phyloP scores from a whole-genome alignment of 2,329 filamentous ascomycete species.

The Fusarium duplospermum region DNA sequence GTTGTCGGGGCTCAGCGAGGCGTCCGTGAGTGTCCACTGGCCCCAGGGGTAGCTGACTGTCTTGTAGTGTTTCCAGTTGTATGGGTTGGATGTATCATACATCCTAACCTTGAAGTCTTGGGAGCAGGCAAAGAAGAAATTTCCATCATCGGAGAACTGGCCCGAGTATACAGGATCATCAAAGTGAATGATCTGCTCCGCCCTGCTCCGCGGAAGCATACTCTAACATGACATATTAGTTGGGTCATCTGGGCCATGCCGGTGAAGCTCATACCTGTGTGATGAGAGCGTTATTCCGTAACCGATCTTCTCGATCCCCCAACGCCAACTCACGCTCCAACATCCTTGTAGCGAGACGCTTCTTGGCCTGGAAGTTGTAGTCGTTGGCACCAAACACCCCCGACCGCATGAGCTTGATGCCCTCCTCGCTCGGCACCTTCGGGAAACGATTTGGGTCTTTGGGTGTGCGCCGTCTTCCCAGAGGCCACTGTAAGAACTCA shows the following conservation, averaged over 20 bases:
- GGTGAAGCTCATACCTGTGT: constrained; percentile 65
- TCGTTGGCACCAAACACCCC: constrained; percentile 82
- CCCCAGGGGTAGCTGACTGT: constrained; percentile 87
- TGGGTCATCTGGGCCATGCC: background rate
- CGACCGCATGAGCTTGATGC: constrained; percentile 81
- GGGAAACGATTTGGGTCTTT: constrained; percentile 75
- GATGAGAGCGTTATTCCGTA: constrained; percentile 73
- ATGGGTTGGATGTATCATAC: constrained; percentile 97
- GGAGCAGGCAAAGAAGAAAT: constrained; percentile 93
- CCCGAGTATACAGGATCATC: constrained; percentile 90
- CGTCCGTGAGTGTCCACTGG: constrained; percentile 96
- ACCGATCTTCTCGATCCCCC: constrained; percentile 69
- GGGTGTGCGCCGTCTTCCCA: constrained; percentile 54
- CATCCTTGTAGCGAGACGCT: constrained; percentile 75
- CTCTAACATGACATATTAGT: constrained; percentile 57
- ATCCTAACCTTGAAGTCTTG: constrained; percentile 95
- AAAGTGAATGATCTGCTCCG: constrained; percentile 91
- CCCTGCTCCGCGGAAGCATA: constrained; percentile 80
- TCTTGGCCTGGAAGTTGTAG: constrained; percentile 62
- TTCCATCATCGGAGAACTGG: constrained; percentile 96
- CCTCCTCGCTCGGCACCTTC: constrained; percentile 84
- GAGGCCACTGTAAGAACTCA: constrained; percentile 54
- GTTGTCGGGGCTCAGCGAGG: constrained; percentile 90
- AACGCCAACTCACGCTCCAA: constrained; percentile 85
- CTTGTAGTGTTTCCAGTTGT: constrained; percentile 96